Evolutionary conservation across 345 rosid genomes (phyloP), one percentile per base, ranked within the genome.

Genomic region (Dipteronia dyeriana): DNA sequence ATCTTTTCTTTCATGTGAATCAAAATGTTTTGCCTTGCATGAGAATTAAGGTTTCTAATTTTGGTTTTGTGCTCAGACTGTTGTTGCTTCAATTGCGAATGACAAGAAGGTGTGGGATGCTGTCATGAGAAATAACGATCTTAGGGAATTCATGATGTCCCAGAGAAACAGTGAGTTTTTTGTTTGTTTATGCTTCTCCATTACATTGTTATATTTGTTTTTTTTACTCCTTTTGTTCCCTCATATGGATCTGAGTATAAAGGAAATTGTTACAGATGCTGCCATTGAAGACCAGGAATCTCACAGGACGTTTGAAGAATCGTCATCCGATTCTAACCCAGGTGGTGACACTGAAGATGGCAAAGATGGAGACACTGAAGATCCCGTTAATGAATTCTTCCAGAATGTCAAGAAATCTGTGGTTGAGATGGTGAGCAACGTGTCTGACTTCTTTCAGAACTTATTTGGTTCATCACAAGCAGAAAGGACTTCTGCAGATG

Each of bases 21-120:
- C 7, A 14, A 31, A 13, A 34, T 34, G 0, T 4, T 31, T 70
- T 53, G 7, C 4, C 3, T 3, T 3, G 34, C 34, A 31, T 39
- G 43, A 39, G 43, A 39, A 39, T 39, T 39, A 6, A 41, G 45
- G 45, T 20, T 66, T 57, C 45, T 78, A 66, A 38, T 53, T 65
- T 76, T 7, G 45, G 49, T 69, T 43, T 65, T 76, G 11, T 31
- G 10, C 34, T 9, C 86, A 94, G 97, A 34, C 80, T 86, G 88
- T 92, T 72, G 94, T 94, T 86, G 92, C 92, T 66, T 90, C 96
- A 26, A 74, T 94, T 80, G 97, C 91, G 9, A 34, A 74, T 59
- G 98, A 94, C 65, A 92, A 88, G 17, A 82, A 88, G 5, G 94
- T 93, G 54, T 93, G 94, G 97, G 80, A 80, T 75, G 93, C 94